Evolutionary conservation across 352 stramenopile genomes (phyloP).

Genomic region (Thalassiosira tumida): DNA sequence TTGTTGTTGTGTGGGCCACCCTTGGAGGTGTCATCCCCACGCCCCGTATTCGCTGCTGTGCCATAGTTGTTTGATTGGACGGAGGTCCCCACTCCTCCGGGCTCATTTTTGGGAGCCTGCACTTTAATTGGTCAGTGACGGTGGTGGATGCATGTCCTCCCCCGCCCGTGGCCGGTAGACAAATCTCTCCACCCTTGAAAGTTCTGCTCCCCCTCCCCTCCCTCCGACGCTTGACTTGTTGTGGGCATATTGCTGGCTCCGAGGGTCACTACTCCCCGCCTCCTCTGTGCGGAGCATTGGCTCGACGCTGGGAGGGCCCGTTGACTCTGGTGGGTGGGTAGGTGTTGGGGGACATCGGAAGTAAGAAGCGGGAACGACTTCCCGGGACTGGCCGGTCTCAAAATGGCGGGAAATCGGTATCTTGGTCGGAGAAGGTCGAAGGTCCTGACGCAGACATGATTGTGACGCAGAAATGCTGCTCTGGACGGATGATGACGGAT

Average conservation of each 20-base stretch:
- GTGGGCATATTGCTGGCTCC: background rate
- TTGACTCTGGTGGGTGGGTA: background rate
- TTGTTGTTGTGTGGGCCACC: conserved; percentile 4
- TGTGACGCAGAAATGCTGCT: too few relatives aligned
- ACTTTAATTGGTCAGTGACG: background rate
- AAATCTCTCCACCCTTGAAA: background rate
- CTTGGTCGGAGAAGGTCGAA: too few relatives aligned
- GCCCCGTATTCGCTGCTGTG: conserved; percentile 1
- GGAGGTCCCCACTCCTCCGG: conserved; percentile 2
- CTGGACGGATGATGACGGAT: too few relatives aligned
- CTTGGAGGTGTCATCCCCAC: conserved; percentile 3
- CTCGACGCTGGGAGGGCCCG: background rate
- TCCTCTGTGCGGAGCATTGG: background rate
- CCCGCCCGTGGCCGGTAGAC: background rate
- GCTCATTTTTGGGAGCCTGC: conserved; percentile 14
- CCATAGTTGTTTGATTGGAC: background rate
- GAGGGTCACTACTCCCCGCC: background rate
- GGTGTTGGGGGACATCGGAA: too few relatives aligned
- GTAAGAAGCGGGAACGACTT: too few relatives aligned
- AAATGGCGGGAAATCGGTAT: too few relatives aligned
- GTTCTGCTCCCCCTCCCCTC: background rate
- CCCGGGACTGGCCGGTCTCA: too few relatives aligned
- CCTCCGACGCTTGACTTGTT: background rate
- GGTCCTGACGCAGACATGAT: too few relatives aligned
- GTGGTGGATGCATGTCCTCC: background rate